Evolutionary conservation across 2,329 filamentous ascomycete genomes (phyloP), one percentile per base, ranked within the genome.

Genomic region (Ophiocordyceps camponoti-saundersi): DNA sequence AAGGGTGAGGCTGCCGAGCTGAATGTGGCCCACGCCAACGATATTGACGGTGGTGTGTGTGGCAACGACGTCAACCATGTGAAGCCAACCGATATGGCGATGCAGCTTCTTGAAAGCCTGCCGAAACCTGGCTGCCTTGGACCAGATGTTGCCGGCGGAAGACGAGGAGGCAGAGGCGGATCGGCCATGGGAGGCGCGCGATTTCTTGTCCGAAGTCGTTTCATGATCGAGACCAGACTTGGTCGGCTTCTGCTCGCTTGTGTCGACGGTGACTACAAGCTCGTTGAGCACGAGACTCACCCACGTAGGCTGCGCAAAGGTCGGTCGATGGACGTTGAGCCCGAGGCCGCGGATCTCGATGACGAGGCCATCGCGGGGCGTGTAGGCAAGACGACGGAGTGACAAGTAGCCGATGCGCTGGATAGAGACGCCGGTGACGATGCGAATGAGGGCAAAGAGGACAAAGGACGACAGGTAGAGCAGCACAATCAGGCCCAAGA

Each of bases 221-320:
- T 3, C 18, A 23, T 50, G 46, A 15, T 53, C 58, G 22, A 61
- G 59, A 30, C 30, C 43, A 8, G 20, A 42, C 36, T 32, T 16
- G 21, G 49, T 44, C 26, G 56, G 49, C 53, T 70, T 73, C 47
- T 67, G 68, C 44, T 78, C 74, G 50, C 76, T 74, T 43, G 88
- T 69, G 59, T 98, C 86, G 42, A 96, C 62, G 0, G 86, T 93
- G 45, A 98, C 73, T 45, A 80, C 84, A 45, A 95, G 70, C 59
- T 95, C 92, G 56, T 79, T 85, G 49, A 98, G 66, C 10, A 92
- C 85, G 45, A 98, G 72, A 61, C 89, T 96, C 56, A 95, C 70
- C 88, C 90, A 96, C 51, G 93, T 96, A 42, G 92, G 92, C 62
- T 96, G 88, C 44, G 90, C 87, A 65, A 98, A 96, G 6, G 92